Conservation (phyloP, 1,139 yeast species). For the Suhomyces bolitotheri region DNA sequence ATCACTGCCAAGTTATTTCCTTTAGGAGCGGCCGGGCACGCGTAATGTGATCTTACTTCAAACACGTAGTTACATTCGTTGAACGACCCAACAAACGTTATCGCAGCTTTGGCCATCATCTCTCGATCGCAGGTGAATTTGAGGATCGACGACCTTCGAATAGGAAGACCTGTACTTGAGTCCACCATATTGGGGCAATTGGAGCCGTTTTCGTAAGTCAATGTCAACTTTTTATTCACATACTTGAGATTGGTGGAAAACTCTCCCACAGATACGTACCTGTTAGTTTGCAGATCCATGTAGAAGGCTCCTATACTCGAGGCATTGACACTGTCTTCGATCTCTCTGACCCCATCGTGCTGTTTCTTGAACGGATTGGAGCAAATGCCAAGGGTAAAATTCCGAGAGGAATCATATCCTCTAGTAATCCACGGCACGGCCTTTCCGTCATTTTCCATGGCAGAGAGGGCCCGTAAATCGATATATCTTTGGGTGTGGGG, state of each 20-base stretch:
- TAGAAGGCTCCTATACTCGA: slow-evolving; percentile 69
- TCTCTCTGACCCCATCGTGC: slow-evolving; percentile 29
- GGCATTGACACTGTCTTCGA: slow-evolving; percentile 42
- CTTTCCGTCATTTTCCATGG: slow-evolving; percentile 39
- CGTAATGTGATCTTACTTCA: slow-evolving; percentile 83
- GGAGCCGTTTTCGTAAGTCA: slow-evolving; percentile 74
- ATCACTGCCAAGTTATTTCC: slow-evolving; percentile 57
- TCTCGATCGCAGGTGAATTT: slow-evolving; percentile 82
- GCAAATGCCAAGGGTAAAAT: slow-evolving; percentile 81
- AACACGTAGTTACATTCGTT: slow-evolving; percentile 82
- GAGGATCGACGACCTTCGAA: slow-evolving; percentile 64
- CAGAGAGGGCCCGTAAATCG: slow-evolving; percentile 53
- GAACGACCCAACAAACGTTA: slow-evolving; percentile 68
- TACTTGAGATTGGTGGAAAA: slow-evolving; percentile 60
- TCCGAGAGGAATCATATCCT: slow-evolving; percentile 70
- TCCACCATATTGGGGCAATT: slow-evolving; percentile 50
- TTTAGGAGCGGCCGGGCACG: slow-evolving; percentile 78
- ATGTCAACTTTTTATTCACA: slow-evolving; percentile 68
- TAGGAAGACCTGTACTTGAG: slow-evolving; percentile 37
- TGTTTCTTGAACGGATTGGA: slow-evolving; percentile 56
- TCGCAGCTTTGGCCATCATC: slow-evolving; percentile 61
- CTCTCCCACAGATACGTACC: slow-evolving; percentile 67
- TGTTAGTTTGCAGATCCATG: slow-evolving; percentile 49
- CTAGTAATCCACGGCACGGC: slow-evolving; percentile 63
- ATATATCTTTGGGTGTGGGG: slow-evolving; percentile 56